phyloP scores from a whole-genome alignment of 768 basidiomycete genomes.

The Mycena alexandri region DNA sequence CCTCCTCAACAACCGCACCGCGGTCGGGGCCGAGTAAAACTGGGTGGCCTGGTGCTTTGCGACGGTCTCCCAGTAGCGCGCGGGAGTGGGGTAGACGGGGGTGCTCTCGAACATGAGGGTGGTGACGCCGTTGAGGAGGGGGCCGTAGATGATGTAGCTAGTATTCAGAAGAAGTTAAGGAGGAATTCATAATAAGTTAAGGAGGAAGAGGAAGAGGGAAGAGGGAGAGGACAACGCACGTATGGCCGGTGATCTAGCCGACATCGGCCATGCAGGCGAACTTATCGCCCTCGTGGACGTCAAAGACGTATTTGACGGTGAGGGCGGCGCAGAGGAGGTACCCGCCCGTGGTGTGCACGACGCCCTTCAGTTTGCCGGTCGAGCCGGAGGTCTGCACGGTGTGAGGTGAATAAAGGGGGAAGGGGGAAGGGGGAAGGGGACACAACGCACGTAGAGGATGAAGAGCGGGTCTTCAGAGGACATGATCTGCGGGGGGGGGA shows the following conservation, averaged over 20 bases:
- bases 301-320: conserved; percentile 97
- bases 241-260: conserved; percentile 99
- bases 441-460: conserved; percentile 94
- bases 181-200: too few relatives aligned
- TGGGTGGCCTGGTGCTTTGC: conserved; percentile 95
- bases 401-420: too few relatives aligned
- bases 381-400: conserved; percentile 98
- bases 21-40: conserved; percentile 94
- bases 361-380: conserved; percentile 97
- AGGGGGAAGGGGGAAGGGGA: too few relatives aligned
- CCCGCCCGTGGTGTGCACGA: conserved; percentile 89
- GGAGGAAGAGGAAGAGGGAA: neutral
- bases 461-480: conserved; percentile 95
- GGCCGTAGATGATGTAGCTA: conserved; percentile 95
- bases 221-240: conserved; percentile 60
- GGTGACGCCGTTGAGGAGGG: conserved; percentile 86
- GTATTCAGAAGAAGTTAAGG: too few relatives aligned
- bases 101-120: conserved; percentile 96
- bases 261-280: conserved; percentile 99
- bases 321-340: conserved; percentile 94
- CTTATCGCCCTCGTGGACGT: conserved; percentile 95
- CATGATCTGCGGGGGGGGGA: conserved; percentile 93
- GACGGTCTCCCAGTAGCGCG: conserved; percentile 97
- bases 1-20: conserved; percentile 91
- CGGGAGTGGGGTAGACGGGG: conserved; percentile 95